Evolutionary conservation across 148 eudicot species (phyloP).

Genomic region (Pouteria glomerata): DNA sequence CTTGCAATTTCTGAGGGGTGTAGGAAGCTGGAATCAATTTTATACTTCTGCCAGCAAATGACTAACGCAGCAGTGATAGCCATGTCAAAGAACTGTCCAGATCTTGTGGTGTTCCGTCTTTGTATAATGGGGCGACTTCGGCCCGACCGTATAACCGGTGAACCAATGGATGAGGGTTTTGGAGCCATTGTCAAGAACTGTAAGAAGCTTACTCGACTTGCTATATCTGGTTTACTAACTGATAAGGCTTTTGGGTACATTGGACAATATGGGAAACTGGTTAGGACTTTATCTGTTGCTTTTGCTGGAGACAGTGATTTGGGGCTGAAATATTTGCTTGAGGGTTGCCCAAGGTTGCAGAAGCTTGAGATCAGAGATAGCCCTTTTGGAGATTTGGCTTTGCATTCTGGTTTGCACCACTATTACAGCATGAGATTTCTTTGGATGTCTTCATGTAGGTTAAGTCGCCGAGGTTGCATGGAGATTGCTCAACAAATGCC

Average conservation of each 20-base stretch:
- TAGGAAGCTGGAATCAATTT: conserved; percentile 55
- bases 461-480: conserved; percentile 54
- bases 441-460: conserved; percentile 70
- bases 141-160: conserved; percentile 62
- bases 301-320: conserved; percentile 75
- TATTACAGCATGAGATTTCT: conserved; percentile 82
- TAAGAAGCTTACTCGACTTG: conserved; percentile 77
- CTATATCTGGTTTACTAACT: conserved; percentile 71
- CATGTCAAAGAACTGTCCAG: conserved; percentile 76
- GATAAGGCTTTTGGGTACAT: conserved; percentile 66
- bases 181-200: conserved; percentile 92
- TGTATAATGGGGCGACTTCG: conserved; percentile 78
- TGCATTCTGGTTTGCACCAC: conserved; percentile 56
- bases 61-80: conserved; percentile 79
- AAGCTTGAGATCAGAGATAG: conserved; percentile 89
- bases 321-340: conserved; percentile 64
- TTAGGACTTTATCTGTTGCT: conserved; percentile 76
- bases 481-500: conserved; percentile 57
- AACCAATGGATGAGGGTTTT: conserved; percentile 91
- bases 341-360: conserved; percentile 71
- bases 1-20: conserved; percentile 82
- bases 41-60: conserved; percentile 85
- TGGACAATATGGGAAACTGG: conserved; percentile 64
- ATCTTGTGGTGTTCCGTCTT: conserved; percentile 75
- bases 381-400: conserved; percentile 68